Evolutionary conservation across 768 basidiomycete genomes (phyloP).

Genomic region (Agaricus blazei): DNA sequence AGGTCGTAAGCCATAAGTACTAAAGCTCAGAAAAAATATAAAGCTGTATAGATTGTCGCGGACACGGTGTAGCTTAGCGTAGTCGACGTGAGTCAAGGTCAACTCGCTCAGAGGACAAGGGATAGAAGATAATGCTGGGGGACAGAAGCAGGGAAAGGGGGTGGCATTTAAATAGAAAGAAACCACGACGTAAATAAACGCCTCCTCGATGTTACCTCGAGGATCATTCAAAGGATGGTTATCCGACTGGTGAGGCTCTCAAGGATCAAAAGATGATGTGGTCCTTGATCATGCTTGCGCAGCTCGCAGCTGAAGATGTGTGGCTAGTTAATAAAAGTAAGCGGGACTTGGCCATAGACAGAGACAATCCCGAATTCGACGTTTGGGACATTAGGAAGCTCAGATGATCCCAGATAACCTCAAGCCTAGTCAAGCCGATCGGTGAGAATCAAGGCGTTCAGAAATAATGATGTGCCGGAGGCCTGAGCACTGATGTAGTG

Average conservation of each 20-base stretch:
- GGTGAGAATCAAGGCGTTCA: no score
- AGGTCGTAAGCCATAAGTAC: constrained; percentile 15
- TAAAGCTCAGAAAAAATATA: neutral
- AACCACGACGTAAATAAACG: neutral
- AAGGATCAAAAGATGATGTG: neutral
- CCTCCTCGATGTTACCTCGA: constrained; percentile 11
- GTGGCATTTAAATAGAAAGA: constrained; percentile 5
- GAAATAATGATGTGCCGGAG: no score
- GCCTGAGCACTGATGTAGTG: no score
- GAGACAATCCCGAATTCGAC: no score
- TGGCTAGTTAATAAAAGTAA: neutral
- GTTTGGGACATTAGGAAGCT: no score
- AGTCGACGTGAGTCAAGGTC: neutral
- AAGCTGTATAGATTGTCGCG: neutral
- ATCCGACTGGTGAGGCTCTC: neutral
- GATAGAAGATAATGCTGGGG: neutral
- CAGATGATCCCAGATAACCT: no score
- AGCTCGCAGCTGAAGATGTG: neutral
- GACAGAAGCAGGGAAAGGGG: neutral
- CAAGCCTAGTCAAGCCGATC: no score
- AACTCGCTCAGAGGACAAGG: neutral
- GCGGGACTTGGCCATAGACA: neutral
- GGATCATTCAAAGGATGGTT: constrained; percentile 5
- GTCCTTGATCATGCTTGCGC: neutral
- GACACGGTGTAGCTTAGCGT: neutral